A percentile compares a stretch with the other conserved stretches of the same genome.
Evolutionary conservation across 2,329 filamentous ascomycete genomes (phyloP).

Genomic region (Diplocarpon mali): DNA sequence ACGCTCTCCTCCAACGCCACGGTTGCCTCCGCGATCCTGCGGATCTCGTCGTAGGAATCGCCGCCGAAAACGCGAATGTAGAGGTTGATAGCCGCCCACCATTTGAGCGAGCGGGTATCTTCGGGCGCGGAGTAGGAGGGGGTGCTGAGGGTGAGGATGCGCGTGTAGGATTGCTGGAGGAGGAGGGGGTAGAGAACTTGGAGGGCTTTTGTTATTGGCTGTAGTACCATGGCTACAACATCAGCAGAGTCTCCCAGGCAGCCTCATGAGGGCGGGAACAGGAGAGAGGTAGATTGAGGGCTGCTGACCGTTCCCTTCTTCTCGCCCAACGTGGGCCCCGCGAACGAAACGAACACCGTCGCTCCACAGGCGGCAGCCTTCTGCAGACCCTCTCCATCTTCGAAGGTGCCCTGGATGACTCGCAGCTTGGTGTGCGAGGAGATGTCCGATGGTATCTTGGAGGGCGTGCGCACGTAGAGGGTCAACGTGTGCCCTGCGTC

Average conservation of each 20-base stretch:
- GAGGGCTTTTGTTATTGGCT: conserved; percentile 20
- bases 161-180: conserved; percentile 9
- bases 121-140: conserved; percentile 19
- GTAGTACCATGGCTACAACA: too few relatives aligned
- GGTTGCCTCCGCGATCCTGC: conserved; percentile 17
- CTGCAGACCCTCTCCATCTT: conserved; percentile 14
- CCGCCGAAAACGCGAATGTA: conserved; percentile 18
- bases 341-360: conserved; percentile 18
- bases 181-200: conserved; percentile 17
- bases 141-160: conserved; percentile 20
- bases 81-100: conserved; percentile 16
- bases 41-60: conserved; percentile 16
- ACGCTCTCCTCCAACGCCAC: conserved; percentile 16
- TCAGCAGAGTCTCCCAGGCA: too few relatives aligned
- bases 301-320: conserved; percentile 13
- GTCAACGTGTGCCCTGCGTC: conserved; percentile 17
- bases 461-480: conserved; percentile 19
- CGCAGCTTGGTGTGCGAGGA: conserved; percentile 13
- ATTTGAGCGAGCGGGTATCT: conserved; percentile 14
- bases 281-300: background rate
- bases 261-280: background rate
- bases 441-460: conserved; percentile 19
- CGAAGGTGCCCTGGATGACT: conserved; percentile 17
- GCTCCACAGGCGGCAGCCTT: conserved; percentile 17
- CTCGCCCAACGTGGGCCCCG: conserved; percentile 17